Evolutionary conservation across 768 basidiomycete species (phyloP).

Genomic region (Glaciozyma antarctica): DNA sequence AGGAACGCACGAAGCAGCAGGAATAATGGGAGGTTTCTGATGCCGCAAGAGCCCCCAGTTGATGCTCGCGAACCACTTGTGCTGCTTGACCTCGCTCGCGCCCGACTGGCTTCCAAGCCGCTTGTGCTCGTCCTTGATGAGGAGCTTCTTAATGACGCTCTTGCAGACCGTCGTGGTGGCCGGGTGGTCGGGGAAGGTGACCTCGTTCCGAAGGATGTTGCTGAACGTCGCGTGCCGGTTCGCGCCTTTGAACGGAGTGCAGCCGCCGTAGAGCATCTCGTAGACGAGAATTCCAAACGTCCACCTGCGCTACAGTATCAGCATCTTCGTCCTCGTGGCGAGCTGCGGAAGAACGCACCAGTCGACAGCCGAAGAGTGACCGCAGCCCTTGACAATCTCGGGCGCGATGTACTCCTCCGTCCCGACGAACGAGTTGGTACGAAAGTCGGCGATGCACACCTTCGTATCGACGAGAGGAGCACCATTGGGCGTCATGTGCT

Average conservation of each 20-base stretch:
- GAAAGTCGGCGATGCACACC: constrained; percentile 84
- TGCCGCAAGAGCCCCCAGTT: constrained; percentile 95
- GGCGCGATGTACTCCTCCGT: constrained; percentile 67
- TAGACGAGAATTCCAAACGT: constrained; percentile 95
- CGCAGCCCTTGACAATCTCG: constrained; percentile 65
- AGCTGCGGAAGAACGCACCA: constrained; percentile 55
- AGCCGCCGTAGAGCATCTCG: constrained; percentile 81
- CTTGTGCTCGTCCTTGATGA: constrained; percentile 84
- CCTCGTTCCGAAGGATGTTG: constrained; percentile 80
- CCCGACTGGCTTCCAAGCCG: constrained; percentile 85
- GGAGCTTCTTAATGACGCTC: constrained; percentile 70
- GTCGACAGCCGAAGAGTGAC: constrained; percentile 96
- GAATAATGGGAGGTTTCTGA: constrained; percentile 61
- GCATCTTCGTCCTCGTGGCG: background rate
- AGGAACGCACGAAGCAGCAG: constrained; percentile 20
- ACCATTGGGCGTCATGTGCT: constrained; percentile 73
- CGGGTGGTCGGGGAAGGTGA: constrained; percentile 75
- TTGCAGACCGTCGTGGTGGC: constrained; percentile 71
- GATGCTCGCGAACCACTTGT: constrained; percentile 94
- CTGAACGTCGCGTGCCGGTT: constrained; percentile 91
- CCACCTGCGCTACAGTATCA: constrained; percentile 39
- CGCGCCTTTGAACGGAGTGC: constrained; percentile 95
- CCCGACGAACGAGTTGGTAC: constrained; percentile 95
- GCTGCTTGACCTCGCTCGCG: constrained; percentile 95
- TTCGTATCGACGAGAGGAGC: constrained; percentile 93